These are phyloP conservation scores for Chalciporus pseudorubinellus DNA, from an alignment of 768 basidiomycete species.

Conservation along the genomic window DNA sequence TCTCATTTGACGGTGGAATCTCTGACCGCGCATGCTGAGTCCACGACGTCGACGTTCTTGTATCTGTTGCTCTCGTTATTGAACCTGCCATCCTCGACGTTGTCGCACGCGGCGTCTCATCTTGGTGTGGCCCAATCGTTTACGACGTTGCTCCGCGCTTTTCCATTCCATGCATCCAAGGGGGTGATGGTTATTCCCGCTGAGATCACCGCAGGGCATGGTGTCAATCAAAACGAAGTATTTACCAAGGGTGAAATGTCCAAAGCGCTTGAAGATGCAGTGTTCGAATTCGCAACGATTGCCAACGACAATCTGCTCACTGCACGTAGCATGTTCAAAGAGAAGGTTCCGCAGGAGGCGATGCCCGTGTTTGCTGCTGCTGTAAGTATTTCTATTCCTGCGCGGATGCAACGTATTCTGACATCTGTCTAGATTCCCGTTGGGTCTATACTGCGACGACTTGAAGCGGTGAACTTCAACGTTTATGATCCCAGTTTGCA, in stretches of 20 bases:
- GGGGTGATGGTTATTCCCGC: conserved; percentile 76
- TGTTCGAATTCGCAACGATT: conserved; percentile 77
- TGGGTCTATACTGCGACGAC: conserved; percentile 55
- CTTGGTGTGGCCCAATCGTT: conserved; percentile 74
- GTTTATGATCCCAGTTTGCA: conserved; percentile 65
- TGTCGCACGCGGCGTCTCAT: conserved; percentile 81
- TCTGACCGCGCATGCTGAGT: conserved; percentile 71
- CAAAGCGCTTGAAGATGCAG: conserved; percentile 68
- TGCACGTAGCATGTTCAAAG: conserved; percentile 66
- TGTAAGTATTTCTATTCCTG: conserved; percentile 42
- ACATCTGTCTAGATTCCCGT: conserved; percentile 56
- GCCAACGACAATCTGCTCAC: conserved; percentile 80
- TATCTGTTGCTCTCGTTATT: conserved; percentile 74
- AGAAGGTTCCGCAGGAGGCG: conserved; percentile 53
- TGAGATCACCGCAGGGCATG: conserved; percentile 76
- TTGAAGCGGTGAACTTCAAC: conserved; percentile 72
- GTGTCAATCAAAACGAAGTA: conserved; percentile 77
- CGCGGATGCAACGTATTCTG: not conserved
- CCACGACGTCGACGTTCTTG: conserved; percentile 74
- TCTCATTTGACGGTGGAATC: conserved; percentile 67
- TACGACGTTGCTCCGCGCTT: conserved; percentile 66
- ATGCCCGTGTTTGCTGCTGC: conserved; percentile 73
- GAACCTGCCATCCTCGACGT: conserved; percentile 49
- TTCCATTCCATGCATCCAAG: conserved; percentile 73
- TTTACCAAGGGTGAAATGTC: conserved; percentile 55